Evolutionary conservation across 306 rosid genomes (phyloP), one percentile per base, ranked within the genome.

Genomic region (Neltuma alba): DNA sequence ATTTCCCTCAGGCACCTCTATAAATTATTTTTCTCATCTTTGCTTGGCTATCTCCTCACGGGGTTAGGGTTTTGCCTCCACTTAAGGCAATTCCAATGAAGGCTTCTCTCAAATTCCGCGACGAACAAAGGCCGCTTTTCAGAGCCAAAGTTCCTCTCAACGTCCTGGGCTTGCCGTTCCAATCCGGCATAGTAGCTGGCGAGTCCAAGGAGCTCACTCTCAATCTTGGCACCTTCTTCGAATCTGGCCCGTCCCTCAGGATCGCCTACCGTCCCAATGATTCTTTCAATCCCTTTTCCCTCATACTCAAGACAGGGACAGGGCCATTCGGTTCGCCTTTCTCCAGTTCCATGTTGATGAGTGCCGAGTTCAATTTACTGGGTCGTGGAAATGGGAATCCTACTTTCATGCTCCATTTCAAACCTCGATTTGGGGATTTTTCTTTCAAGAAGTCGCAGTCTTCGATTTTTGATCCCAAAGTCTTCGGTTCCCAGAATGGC

Each of bases 31-130:
- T 0, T 5, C 44, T 34, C 12, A 20, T 65, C 71, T 11, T 66
- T 14, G 0, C 30, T 20, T 20, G n/a, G n/a, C n/a, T n/a, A n/a
- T n/a, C n/a, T n/a, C n/a, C n/a, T n/a, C n/a, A n/a, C n/a, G n/a
- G n/a, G 72, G 50, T 21, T 79, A 62, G 82, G 81, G 57, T 76
- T 68, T 69, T 57, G 14, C 10, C 34, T 12, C 62, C 31, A 9
- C 25, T 2, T 8, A 52, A 52, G 60, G 4, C 60, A 21, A 12
- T 4, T 16, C 66, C 31, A 9, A 94, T 94, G 99, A 94, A 94
- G 83, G 99, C 97, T 21, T 92, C 99, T 0, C 87, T 94, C 20
- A 94, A 89, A 77, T 91, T 94, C 79, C 91, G 99, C 0, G 97
- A 92, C 0, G 95, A 92, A 15, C 93, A 89, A 79, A 92, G 84